phyloP scores from a whole-genome alignment of 2,329 filamentous ascomycete genomes.

The Aspergillus sp. region DNA sequence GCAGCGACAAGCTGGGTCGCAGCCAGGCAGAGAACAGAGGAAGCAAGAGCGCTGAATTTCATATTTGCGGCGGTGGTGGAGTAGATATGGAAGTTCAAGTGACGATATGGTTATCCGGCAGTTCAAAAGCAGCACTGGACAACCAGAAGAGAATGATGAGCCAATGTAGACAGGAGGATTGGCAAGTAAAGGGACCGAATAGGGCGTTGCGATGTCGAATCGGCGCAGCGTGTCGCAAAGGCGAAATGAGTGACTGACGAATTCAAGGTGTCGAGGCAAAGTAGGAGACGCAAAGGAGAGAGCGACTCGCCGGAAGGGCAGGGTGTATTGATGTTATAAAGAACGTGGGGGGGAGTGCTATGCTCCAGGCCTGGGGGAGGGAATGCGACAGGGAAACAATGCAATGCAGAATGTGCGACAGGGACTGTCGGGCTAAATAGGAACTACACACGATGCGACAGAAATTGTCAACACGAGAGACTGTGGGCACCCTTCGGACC shows the following conservation, averaged over 20 bases:
- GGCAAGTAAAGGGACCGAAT: not conserved
- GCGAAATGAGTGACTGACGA: constrained; percentile 3
- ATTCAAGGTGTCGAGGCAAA: not conserved
- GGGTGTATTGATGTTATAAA: constrained; percentile 15
- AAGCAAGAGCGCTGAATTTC: constrained; percentile 35
- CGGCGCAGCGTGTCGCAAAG: constrained; percentile 8
- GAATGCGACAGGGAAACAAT: constrained; percentile 16
- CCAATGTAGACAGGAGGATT: not conserved
- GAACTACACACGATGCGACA: not conserved
- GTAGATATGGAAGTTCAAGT: not conserved
- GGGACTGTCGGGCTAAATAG: constrained; percentile 6
- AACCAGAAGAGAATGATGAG: not conserved
- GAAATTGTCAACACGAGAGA: not conserved
- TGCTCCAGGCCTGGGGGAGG: constrained; percentile 22
- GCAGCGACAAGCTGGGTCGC: constrained; percentile 32
- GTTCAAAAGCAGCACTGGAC: not conserved
- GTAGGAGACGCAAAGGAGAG: constrained; percentile 26
- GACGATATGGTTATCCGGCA: not conserved
- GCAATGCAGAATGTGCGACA: constrained; percentile 9
- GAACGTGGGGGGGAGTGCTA: constrained; percentile 25
- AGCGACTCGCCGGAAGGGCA: constrained; percentile 20
- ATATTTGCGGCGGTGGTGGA: constrained; percentile 23
- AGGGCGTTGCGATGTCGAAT: not conserved
- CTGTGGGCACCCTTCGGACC: not conserved
- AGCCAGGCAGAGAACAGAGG: constrained; percentile 36